Base-by-base conservation (phyloP, 1,284 basidiomycete genomes). In the Mrakiaceae sp. region DNA sequence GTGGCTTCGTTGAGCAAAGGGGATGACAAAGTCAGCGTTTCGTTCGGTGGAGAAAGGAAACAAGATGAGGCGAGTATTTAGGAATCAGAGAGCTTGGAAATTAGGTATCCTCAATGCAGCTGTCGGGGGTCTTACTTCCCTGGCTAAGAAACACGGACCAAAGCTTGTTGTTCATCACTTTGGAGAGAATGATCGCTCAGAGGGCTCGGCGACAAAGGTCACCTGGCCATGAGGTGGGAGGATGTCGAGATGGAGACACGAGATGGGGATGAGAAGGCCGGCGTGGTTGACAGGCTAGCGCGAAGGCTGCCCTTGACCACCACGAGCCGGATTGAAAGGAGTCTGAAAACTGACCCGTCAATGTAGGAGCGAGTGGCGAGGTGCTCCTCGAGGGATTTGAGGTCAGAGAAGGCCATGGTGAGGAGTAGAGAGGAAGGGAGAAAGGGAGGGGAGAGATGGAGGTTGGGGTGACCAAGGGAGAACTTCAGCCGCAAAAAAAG, bases 311-410 rank as follows among this genome's bases (percentile, higher is more conserved):
- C 27, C 27, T 27, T 27, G 27, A 27, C 27, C 27, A 27, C 27
- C 27, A 27, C 27, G 27, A 27, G 27, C 27, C n/a, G 53, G 53
- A 55, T 8, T 8, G 39, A 59, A 40, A 14, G 43, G 27, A 49
- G 16, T 9, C 40, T 40, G 59, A 12, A 55, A 40, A 83, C 89
- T 85, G 70, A 95, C 91, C 91, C 92, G 77, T 93, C 89, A 67
- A 95, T 81, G 79, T 95, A 96, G 68, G 90, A 90, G 76, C 89
- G 83, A 72, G 84, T 83, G 64, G 84, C 76, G 72, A 97, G 87
- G 82, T 94, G 88, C 68, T 85, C 75, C 74, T 95, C 88, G 74
- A 96, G 87, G 72, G 87, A 85, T 62, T 79, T 74, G 71, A 91
- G 81, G 78, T 90, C 81, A 72, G 80, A 79, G 66, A 70, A 70